Conservation (phyloP, 768 basidiomycete genomes). For the Cubamyces lactineus region DNA sequence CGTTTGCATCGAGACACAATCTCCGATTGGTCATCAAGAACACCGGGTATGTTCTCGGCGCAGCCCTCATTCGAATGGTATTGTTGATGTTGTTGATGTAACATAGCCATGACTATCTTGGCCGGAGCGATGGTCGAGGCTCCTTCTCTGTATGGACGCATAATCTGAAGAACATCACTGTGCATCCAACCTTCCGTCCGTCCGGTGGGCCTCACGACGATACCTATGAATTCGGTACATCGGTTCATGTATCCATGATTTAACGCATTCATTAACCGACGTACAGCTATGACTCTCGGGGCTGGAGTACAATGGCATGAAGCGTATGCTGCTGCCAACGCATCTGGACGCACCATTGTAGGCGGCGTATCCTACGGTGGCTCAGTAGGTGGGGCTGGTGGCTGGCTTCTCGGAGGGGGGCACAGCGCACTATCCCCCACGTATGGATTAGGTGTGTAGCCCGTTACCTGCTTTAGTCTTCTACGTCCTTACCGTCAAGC, state of each 20-base stretch:
- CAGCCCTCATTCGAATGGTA: constrained; percentile 26
- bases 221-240: constrained; percentile 15
- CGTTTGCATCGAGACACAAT: constrained; percentile 28
- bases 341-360: not conserved
- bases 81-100: no score
- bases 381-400: constrained; percentile 51
- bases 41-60: constrained; percentile 20
- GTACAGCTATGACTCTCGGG: constrained; percentile 38
- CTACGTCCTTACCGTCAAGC: constrained; percentile 10
- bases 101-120: constrained; percentile 8
- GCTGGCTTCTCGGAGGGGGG: constrained; percentile 43
- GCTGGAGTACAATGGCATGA: constrained; percentile 27
- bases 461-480: not conserved
- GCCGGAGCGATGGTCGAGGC: constrained; percentile 33
- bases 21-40: constrained; percentile 35
- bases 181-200: constrained; percentile 36
- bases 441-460: constrained; percentile 33
- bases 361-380: constrained; percentile 25
- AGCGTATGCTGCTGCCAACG: constrained; percentile 5
- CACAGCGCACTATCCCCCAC: constrained; percentile 35
- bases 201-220: constrained; percentile 32
- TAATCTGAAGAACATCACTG: constrained; percentile 42
- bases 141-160: constrained; percentile 44
- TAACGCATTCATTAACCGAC: not conserved
- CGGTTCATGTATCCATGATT: not conserved